phyloP scores from a whole-genome alignment of 2,329 filamentous ascomycete species.

The Chaetomiaceae sp. region DNA sequence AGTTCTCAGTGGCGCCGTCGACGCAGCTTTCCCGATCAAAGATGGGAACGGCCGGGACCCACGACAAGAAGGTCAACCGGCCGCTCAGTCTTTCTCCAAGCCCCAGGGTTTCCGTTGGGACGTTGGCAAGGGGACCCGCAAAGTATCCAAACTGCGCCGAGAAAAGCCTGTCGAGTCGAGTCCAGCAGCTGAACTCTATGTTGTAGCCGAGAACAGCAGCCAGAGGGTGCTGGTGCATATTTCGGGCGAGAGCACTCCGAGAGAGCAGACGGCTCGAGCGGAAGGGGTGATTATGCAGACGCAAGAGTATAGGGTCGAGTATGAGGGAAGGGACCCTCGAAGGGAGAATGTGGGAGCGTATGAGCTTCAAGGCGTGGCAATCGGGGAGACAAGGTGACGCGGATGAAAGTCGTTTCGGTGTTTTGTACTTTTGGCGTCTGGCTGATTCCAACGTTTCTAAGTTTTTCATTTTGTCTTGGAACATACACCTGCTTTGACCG shows the following conservation, averaged over 20 bases:
- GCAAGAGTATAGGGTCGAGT: conserved; percentile 7
- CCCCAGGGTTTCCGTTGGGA: neutral
- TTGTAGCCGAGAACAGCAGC: neutral
- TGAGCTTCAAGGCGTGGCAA: neutral
- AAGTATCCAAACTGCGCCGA: too few relatives aligned
- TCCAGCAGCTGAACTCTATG: neutral
- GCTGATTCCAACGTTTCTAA: too few relatives aligned
- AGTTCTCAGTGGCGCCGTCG: neutral
- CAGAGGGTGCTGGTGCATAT: neutral
- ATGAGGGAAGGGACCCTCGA: neutral
- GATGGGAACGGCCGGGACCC: too few relatives aligned
- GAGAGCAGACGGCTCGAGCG: neutral
- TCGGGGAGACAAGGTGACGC: neutral
- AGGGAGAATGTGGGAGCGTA: neutral
- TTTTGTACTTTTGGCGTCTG: too few relatives aligned
- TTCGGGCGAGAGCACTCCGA: neutral
- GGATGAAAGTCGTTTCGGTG: too few relatives aligned
- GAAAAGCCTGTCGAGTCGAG: too few relatives aligned
- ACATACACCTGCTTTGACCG: too few relatives aligned
- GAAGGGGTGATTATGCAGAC: conserved; percentile 10
- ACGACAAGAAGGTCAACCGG: too few relatives aligned
- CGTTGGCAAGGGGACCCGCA: neutral
- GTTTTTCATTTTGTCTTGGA: too few relatives aligned
- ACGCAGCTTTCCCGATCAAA: neutral
- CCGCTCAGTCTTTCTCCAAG: neutral